These are phyloP conservation scores for Angomonas ambiguus DNA, from an alignment of 208 protist species.

Conservation along the genomic window DNA sequence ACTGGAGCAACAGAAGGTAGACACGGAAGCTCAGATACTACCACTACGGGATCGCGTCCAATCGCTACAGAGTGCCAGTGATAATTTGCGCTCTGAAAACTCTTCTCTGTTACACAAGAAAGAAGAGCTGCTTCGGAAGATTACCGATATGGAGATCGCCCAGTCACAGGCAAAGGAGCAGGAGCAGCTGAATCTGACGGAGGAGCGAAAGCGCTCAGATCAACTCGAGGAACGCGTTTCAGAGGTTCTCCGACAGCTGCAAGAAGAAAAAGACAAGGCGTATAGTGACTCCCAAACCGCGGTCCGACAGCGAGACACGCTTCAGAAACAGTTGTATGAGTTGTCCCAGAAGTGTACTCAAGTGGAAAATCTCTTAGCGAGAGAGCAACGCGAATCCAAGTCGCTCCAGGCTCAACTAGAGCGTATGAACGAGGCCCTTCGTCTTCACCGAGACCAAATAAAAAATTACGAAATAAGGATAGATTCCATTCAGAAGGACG, in stretches of 20 bases:
- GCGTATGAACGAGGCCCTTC: slow-evolving; percentile 44
- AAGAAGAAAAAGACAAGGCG: slow-evolving; percentile 22
- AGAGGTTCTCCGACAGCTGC: slow-evolving; percentile 23
- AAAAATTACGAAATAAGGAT: slow-evolving; percentile 32
- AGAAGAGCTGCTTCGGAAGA: slow-evolving; percentile 26
- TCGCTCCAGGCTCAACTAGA: slow-evolving; percentile 29
- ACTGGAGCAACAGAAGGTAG: slow-evolving; percentile 17
- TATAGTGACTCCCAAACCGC: slow-evolving; percentile 28
- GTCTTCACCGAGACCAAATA: slow-evolving; percentile 53
- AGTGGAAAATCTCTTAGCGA: slow-evolving; percentile 18
- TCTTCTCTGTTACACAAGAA: slow-evolving; percentile 14
- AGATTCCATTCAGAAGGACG: slow-evolving; percentile 33
- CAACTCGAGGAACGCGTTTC: slow-evolving; percentile 24
- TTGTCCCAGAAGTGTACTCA: slow-evolving; percentile 21
- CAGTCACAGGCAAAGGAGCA: slow-evolving; percentile 18
- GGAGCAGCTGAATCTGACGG: slow-evolving; percentile 7
- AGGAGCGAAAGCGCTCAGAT: slow-evolving; percentile 23
- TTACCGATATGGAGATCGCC: slow-evolving; percentile 11
- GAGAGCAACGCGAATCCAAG: slow-evolving; percentile 28
- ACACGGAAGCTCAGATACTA: slow-evolving; percentile 15
- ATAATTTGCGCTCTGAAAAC: neutral
- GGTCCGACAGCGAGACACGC: slow-evolving; percentile 23
- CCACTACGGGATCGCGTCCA: slow-evolving; percentile 22
- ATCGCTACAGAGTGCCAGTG: slow-evolving; percentile 9
- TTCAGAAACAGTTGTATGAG: slow-evolving; percentile 19